phyloP scores from a whole-genome alignment of 495 filamentous ascomycete genomes.

The Podospora pseudopauciseta region DNA sequence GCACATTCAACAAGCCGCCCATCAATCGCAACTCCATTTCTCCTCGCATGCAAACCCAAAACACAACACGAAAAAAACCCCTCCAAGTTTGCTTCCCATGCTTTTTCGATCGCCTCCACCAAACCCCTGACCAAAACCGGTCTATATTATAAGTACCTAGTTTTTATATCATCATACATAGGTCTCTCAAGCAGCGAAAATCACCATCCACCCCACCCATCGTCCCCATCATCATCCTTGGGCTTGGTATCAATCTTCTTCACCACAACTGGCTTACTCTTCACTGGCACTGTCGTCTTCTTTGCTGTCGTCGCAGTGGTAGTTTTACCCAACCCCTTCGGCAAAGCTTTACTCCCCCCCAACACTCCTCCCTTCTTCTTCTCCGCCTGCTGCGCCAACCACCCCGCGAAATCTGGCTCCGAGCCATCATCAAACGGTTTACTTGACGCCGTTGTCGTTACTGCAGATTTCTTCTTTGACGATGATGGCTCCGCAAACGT shows the following conservation, averaged over 20 bases:
- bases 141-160: too few species aligned
- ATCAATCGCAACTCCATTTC: too few species aligned
- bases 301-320: constrained; percentile 29
- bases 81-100: too few species aligned
- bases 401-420: constrained; percentile 91
- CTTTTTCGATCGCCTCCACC: too few species aligned
- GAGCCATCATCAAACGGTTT: constrained; percentile 72
- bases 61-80: too few species aligned
- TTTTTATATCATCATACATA: not conserved
- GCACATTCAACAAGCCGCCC: too few species aligned
- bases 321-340: constrained; percentile 71
- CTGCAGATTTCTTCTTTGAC: constrained; percentile 20
- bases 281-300: constrained; percentile 21
- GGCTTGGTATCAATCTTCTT: constrained; percentile 52
- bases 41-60: too few species aligned
- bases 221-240: constrained; percentile 54
- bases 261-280: constrained; percentile 34
- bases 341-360: constrained; percentile 52
- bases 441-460: constrained; percentile 32
- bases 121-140: too few species aligned
- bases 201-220: constrained; percentile 68
- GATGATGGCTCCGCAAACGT: constrained; percentile 8
- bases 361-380: constrained; percentile 56
- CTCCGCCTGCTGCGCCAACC: constrained; percentile 78
- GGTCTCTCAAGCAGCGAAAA: not conserved